Conservation (phyloP, 1,284 basidiomycete genomes). For the Apiotrichum gracile region DNA sequence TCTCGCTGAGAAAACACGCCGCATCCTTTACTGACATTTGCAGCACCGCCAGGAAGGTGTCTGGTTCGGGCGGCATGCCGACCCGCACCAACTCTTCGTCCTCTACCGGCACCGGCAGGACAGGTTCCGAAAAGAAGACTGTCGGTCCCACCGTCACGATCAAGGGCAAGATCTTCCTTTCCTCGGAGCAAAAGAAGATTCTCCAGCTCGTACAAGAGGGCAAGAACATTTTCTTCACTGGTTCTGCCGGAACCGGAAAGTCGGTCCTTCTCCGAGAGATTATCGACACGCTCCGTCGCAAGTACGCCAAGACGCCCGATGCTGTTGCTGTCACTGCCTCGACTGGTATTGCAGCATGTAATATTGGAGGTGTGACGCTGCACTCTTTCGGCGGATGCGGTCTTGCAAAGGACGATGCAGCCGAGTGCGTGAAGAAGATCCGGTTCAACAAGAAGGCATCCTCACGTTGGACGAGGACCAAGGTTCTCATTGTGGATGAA, state of each 20-base stretch:
- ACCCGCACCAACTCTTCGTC: conserved; percentile 4
- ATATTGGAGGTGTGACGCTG: conserved; percentile 86
- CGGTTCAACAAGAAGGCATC: conserved; percentile 63
- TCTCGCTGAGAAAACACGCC: no score
- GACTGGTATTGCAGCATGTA: conserved; percentile 85
- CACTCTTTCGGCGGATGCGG: conserved; percentile 91
- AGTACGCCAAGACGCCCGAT: conserved; percentile 51
- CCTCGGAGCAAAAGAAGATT: conserved; percentile 76
- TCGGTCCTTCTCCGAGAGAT: conserved; percentile 89
- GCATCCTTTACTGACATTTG: neutral
- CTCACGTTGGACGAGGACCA: conserved; percentile 64
- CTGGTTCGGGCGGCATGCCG: conserved; percentile 2
- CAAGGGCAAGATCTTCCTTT: conserved; percentile 54
- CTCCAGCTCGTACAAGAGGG: conserved; percentile 60
- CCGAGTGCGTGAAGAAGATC: conserved; percentile 63
- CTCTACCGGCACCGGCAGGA: conserved; percentile 4
- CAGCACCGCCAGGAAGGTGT: conserved; percentile 17
- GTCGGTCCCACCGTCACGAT: conserved; percentile 31
- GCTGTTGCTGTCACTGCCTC: conserved; percentile 81
- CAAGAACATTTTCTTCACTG: conserved; percentile 90
- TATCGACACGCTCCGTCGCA: conserved; percentile 59
- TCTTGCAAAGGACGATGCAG: conserved; percentile 64
- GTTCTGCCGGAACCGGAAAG: conserved; percentile 93
- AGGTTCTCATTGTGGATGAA: conserved; percentile 91
- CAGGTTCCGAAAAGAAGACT: no score